Evolutionary conservation across 2,329 filamentous ascomycete genomes (phyloP), one percentile per base, ranked within the genome.

Genomic region (Microdochium nivale): DNA sequence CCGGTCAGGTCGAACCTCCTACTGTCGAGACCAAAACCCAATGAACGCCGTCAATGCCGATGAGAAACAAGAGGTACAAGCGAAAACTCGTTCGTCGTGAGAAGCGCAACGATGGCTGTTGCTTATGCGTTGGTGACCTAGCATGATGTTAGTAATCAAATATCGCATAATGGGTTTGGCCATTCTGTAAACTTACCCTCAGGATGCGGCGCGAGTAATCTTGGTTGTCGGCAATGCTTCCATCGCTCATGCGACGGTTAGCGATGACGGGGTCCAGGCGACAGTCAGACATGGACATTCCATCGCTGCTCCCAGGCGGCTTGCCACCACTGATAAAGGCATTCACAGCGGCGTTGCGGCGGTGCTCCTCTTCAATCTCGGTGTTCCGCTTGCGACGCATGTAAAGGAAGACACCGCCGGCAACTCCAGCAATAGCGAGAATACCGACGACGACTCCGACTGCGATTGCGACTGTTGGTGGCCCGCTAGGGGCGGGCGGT

Each of bases 151-250:
- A 57, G 53, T 53, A 51, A 51, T 51, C 5, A 7, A 25, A 11
- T 19, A 3, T n/a, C 7, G 10, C 49, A 43, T 40, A 25, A 3
- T 3, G 21, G 7, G 11, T 1, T 33, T n/a, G 4, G 8, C 35
- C 5, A 47, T 32, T 19, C 14, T 11, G 1, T 49, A 53, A 47
- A 73, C 81, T 59, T 79, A 95, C 92, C 83, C 95, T 88, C 65
- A 97, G 80, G 70, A 97, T 96, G 72, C 88, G 87, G 72, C 92
- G 84, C 56, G 92, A 96, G 73, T 96, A 97, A 69, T 97, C 92
- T 71, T 95, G 84, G 71, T 96, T 95, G 68, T 97, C 92, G 50
- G 91, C 92, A 68, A 97, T 96, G 70, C 91, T 96, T 60, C 92
- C 92, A 63, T 94, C 89, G 71, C 92, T 96, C 73, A 92, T 80